These are phyloP conservation scores for Ophiocordyceps robertsii DNA, from an alignment of 2,329 filamentous ascomycete species.

Conservation along the genomic window DNA sequence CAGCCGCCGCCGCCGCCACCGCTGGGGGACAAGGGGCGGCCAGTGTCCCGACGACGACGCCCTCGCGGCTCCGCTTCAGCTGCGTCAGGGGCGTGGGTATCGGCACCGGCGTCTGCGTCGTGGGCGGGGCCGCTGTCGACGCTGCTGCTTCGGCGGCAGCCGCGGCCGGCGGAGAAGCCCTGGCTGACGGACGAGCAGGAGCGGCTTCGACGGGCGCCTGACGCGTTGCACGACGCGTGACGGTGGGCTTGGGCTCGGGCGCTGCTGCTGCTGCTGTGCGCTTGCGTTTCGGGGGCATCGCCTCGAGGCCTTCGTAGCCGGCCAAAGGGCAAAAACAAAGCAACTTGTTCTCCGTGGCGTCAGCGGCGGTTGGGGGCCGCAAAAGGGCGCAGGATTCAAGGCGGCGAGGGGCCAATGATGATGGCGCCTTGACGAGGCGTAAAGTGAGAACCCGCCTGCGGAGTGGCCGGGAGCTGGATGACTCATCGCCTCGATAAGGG, in stretches of 20 bases:
- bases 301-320: not conserved
- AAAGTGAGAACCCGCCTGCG: no score
- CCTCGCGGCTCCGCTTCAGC: slow-evolving; percentile 9
- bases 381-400: no score
- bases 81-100: slow-evolving; percentile 7
- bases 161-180: not conserved
- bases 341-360: no score
- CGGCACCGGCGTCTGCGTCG: slow-evolving; percentile 7
- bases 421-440: no score
- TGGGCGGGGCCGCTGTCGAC: slow-evolving; percentile 1
- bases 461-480: no score
- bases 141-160: not conserved
- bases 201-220: slow-evolving; percentile 21
- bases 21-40: no score
- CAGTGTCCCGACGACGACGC: slow-evolving; percentile 1
- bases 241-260: not conserved
- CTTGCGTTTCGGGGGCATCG: slow-evolving; percentile 25
- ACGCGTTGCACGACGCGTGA: slow-evolving; percentile 23
- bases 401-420: no score
- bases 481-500: no score
- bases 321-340: no score
- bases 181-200: slow-evolving; percentile 7
- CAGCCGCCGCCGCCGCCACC: not conserved
- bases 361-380: no score
- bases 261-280: slow-evolving; percentile 14